phyloP scores from a whole-genome alignment of 2,329 filamentous ascomycete species.

The Venturia effusa region DNA sequence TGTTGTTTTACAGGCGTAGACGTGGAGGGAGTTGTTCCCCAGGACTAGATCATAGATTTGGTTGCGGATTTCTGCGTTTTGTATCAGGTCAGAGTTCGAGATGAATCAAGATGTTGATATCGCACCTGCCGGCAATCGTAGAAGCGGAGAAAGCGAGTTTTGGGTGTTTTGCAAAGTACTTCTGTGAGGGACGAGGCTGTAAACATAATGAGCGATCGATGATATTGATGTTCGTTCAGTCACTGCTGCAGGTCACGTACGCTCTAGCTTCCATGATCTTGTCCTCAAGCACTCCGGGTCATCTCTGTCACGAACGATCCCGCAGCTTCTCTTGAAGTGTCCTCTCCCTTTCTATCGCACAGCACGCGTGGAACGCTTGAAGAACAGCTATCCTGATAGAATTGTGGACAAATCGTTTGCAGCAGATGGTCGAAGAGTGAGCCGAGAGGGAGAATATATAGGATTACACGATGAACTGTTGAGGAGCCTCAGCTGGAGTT shows the following conservation, averaged over 20 bases:
- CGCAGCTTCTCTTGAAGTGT: not conserved
- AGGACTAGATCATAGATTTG: not conserved
- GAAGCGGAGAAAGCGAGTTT: not conserved
- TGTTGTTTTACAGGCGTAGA: not conserved
- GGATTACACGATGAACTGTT: not conserved
- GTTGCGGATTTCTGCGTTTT: slow-evolving; percentile 2
- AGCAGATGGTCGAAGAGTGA: not conserved
- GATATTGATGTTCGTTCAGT: not conserved
- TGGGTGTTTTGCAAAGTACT: no score
- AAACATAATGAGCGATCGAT: not conserved
- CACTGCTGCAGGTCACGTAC: not conserved
- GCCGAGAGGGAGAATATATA: not conserved
- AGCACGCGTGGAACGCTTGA: not conserved
- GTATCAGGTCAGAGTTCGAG: not conserved
- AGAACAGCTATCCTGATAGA: no score
- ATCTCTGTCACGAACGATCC: not conserved
- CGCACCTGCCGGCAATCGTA: not conserved
- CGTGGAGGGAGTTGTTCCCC: not conserved
- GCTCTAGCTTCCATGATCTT: not conserved
- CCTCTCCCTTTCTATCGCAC: not conserved
- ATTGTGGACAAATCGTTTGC: no score
- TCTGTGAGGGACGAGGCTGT: not conserved
- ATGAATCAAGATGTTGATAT: not conserved
- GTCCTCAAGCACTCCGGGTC: not conserved
- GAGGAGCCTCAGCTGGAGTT: not conserved